Conservation (phyloP, 2,329 filamentous ascomycete species). For the Hymenoscyphus repandus region DNA sequence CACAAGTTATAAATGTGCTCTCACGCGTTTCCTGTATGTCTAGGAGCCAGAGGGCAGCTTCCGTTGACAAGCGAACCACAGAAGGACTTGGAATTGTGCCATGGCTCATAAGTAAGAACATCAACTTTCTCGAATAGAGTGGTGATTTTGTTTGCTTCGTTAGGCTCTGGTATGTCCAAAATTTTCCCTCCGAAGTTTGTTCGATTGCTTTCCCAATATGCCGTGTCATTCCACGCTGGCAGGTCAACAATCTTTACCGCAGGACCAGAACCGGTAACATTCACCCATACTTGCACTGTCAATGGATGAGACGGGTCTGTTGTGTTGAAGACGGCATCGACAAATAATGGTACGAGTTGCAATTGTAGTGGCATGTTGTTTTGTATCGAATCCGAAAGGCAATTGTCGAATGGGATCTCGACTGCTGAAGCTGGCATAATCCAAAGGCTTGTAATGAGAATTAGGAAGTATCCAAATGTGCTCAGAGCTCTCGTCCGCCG, state of each 20-base stretch:
- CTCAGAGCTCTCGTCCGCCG: slow-evolving; percentile 8
- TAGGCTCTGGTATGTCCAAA: slow-evolving; percentile 41
- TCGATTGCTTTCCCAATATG: slow-evolving; percentile 52
- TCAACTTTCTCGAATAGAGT: slow-evolving; percentile 69
- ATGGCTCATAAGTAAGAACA: slow-evolving; percentile 74
- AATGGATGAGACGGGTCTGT: slow-evolving; percentile 57
- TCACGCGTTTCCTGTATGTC: slow-evolving; percentile 56
- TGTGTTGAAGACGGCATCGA: slow-evolving; percentile 70
- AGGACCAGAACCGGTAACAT: slow-evolving; percentile 67
- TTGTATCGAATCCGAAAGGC: slow-evolving; percentile 59
- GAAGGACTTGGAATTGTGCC: slow-evolving; percentile 52
- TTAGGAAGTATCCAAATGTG: slow-evolving; percentile 17
- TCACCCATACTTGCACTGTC: slow-evolving; percentile 79
- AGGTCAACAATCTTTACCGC: slow-evolving; percentile 47
- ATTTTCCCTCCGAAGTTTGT: slow-evolving; percentile 70
- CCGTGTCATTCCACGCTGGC: slow-evolving; percentile 52
- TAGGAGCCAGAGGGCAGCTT: slow-evolving; percentile 69
- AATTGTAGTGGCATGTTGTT: slow-evolving; percentile 55
- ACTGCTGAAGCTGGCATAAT: slow-evolving; percentile 51
- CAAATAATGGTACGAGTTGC: slow-evolving; percentile 73
- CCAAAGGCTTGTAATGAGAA: slow-evolving; percentile 23
- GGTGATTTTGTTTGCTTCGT: slow-evolving; percentile 47
- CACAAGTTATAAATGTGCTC: slow-evolving; percentile 14
- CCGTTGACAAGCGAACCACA: slow-evolving; percentile 59
- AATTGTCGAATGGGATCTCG: slow-evolving; percentile 78